Percentiles rank a stretch among this genome's conserved stretches.
Evolutionary conservation across 225 moss, liverwort and hornwort genomes (phyloP).

Genomic region (Antitrichia curtipendula): DNA sequence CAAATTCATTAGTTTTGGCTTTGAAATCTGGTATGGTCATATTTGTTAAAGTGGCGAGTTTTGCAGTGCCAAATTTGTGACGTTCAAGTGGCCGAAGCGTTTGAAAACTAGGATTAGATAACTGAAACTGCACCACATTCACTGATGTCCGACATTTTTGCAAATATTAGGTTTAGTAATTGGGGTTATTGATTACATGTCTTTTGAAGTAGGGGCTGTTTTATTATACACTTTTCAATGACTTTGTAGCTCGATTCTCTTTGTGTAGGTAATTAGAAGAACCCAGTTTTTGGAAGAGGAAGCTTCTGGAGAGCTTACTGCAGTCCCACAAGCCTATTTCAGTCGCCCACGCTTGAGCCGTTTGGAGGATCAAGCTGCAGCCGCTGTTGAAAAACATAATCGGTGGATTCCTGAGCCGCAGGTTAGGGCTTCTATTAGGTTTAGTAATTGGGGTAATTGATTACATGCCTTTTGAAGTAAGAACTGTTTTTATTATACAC

Average conservation of each 20-base stretch:
- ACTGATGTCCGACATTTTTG: not conserved
- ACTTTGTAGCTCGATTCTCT: not conserved
- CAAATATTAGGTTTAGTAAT: not conserved
- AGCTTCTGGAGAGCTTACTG: too few relatives aligned
- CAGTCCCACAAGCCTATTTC: not conserved
- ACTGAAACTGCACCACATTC: not conserved
- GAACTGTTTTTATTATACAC: not conserved
- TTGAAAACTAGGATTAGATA: not conserved
- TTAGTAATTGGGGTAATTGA: too few relatives aligned
- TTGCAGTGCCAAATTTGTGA: not conserved
- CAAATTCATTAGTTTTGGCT: not conserved
- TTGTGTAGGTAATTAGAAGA: not conserved
- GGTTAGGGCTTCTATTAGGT: rapidly evolving
- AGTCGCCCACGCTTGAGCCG: too few relatives aligned
- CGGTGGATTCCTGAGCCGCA: too few relatives aligned
- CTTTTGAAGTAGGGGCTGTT: not conserved
- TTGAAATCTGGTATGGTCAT: not conserved
- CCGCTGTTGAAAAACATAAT: too few relatives aligned
- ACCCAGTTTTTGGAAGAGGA: not conserved
- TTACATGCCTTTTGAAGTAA: too few relatives aligned
- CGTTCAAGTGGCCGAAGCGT: not conserved
- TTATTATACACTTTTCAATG: not conserved
- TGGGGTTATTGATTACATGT: not conserved
- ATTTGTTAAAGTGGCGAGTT: not conserved
- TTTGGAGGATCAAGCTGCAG: not conserved